A percentile compares a stretch with the other conserved stretches of the same genome.
Conservation (phyloP, 345 rosid species). For the Eucalyptus paniculata region DNA sequence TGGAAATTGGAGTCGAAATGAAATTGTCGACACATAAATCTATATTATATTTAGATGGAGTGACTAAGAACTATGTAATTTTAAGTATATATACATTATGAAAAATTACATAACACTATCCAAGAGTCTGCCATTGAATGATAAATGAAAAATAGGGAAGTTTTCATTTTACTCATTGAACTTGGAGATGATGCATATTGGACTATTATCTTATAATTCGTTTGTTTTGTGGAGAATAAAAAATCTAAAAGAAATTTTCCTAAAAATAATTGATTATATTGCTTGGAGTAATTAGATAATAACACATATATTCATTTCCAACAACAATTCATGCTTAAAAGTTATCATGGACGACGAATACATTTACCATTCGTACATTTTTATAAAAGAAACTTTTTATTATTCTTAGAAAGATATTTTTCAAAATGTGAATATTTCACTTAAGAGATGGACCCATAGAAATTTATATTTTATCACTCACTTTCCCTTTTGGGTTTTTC, state of each 20-base stretch:
- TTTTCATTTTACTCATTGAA: background rate
- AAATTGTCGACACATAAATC: background rate
- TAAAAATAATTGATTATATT: too few relatives aligned
- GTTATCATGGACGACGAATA: background rate
- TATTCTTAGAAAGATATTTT: too few relatives aligned
- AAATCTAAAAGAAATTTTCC: background rate
- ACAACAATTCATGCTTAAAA: background rate
- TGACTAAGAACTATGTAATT: background rate
- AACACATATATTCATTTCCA: background rate
- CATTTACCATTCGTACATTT: background rate
- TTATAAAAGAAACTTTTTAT: too few relatives aligned
- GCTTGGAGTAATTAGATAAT: background rate
- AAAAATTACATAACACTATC: background rate
- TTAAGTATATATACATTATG: background rate
- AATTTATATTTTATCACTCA: background rate
- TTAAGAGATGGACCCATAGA: background rate
- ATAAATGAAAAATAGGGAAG: background rate
- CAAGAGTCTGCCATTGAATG: background rate
- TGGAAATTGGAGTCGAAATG: background rate
- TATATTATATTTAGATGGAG: too few relatives aligned
- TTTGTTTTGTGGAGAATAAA: background rate
- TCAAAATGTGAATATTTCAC: background rate
- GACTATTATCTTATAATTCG: background rate
- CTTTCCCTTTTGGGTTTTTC: background rate
- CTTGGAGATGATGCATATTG: background rate